Percentiles rank a stretch among this genome's conserved stretches.
Evolutionary conservation across 768 basidiomycete species (phyloP).

Genomic region (Jaapia argillacea): DNA sequence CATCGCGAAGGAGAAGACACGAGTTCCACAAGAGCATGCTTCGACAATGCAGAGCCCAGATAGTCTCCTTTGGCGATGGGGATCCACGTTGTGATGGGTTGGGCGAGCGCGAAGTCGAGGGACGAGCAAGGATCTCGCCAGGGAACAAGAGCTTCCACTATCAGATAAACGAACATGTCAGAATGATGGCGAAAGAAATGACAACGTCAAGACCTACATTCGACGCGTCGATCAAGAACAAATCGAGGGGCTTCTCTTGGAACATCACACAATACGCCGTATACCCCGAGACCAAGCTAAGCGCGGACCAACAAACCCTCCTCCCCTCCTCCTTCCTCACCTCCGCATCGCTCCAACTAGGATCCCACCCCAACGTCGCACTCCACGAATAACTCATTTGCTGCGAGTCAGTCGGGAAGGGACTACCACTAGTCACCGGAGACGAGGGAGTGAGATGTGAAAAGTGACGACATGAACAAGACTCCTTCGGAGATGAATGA

Average conservation of each 20-base stretch:
- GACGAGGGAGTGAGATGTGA: slow-evolving; percentile 12
- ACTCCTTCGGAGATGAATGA: slow-evolving; percentile 14
- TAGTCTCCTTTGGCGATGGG: slow-evolving; percentile 60
- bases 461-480: slow-evolving; percentile 31
- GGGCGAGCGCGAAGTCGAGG: too few relatives aligned
- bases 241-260: slow-evolving; percentile 42
- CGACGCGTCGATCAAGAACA: slow-evolving; percentile 52
- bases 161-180: slow-evolving; percentile 8
- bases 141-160: slow-evolving; percentile 66
- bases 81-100: slow-evolving; percentile 25
- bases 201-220: slow-evolving; percentile 46
- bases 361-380: slow-evolving; percentile 52
- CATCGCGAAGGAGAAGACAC: slow-evolving; percentile 41
- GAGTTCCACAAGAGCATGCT: slow-evolving; percentile 78
- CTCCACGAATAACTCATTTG: slow-evolving; percentile 28
- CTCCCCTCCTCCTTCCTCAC: slow-evolving; percentile 60
- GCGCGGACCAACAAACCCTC: slow-evolving; percentile 68
- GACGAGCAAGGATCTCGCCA: slow-evolving; percentile 58
- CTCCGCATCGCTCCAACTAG: slow-evolving; percentile 42
- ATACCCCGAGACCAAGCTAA: slow-evolving; percentile 58
- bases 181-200: background rate
- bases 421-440: slow-evolving; percentile 24
- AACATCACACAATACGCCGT: slow-evolving; percentile 62
- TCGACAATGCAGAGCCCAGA: slow-evolving; percentile 78
- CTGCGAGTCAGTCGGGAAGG: slow-evolving; percentile 22